Percentiles rank a stretch among this genome's conserved stretches.
These are phyloP conservation scores for Amesomyces nigricolor DNA, from an alignment of 2,329 filamentous ascomycete genomes.

Conservation along the genomic window DNA sequence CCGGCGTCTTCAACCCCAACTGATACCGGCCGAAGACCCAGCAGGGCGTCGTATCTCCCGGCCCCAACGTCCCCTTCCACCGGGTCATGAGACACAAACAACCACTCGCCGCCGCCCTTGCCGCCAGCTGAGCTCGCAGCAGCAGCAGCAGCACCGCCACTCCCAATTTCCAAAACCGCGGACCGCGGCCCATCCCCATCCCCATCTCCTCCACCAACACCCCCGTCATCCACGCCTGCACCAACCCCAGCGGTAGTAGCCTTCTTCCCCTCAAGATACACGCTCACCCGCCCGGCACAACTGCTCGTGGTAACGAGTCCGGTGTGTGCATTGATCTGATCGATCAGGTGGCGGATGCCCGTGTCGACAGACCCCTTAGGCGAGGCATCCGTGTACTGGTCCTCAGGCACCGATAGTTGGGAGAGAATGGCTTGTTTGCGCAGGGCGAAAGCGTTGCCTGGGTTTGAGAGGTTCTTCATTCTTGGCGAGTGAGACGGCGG, in stretches of 20 bases:
- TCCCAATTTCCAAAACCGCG: background rate
- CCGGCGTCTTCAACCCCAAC: constrained; percentile 27
- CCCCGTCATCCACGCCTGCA: constrained; percentile 14
- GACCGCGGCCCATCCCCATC: background rate
- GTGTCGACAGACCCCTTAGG: constrained; percentile 84
- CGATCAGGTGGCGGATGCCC: constrained; percentile 70
- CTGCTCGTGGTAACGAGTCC: constrained; percentile 89
- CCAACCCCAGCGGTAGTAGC: constrained; percentile 16
- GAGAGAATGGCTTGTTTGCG: constrained; percentile 70
- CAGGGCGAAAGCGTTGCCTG: constrained; percentile 41
- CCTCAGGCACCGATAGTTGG: constrained; percentile 61
- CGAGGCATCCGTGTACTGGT: constrained; percentile 73
- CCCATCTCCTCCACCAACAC: constrained; percentile 17
- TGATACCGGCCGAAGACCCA: constrained; percentile 31
- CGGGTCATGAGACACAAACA: constrained; percentile 82
- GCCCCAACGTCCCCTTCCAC: constrained; percentile 15
- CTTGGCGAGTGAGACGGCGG: background rate
- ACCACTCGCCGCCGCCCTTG: constrained; percentile 83
- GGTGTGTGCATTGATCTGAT: constrained; percentile 66
- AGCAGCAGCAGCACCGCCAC: constrained; percentile 15
- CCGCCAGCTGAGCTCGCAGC: constrained; percentile 51
- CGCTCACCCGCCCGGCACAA: constrained; percentile 79
- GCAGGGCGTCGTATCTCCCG: constrained; percentile 23
- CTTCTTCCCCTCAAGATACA: constrained; percentile 77
- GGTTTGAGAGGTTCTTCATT: constrained; percentile 27